Evolutionary conservation across 129 eudicot genomes (phyloP).

Genomic region (Tagetes erecta): DNA sequence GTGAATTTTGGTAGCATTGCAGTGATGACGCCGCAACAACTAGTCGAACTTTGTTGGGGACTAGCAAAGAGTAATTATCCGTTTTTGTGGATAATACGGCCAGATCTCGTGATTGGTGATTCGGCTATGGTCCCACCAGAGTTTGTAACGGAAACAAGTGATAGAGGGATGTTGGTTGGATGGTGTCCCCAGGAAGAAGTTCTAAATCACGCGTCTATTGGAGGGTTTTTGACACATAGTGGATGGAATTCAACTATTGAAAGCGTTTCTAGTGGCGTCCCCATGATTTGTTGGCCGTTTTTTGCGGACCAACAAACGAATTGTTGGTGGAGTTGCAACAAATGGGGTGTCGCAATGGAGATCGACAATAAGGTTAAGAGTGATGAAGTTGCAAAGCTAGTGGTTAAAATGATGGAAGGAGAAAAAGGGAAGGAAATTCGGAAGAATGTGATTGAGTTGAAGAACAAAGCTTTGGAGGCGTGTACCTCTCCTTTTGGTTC

Average conservation of each 20-base stretch:
- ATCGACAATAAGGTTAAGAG: constrained; percentile 24
- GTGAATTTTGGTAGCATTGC: constrained; percentile 42
- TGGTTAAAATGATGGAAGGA: constrained; percentile 33
- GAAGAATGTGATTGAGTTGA: constrained; percentile 24
- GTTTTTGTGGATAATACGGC: constrained; percentile 28
- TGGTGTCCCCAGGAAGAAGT: constrained; percentile 43
- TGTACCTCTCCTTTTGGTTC: constrained; percentile 23
- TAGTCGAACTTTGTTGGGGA: constrained; percentile 42
- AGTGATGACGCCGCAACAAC: constrained; percentile 35
- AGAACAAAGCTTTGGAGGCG: constrained; percentile 33
- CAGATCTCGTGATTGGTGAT: constrained; percentile 28
- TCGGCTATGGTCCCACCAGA: constrained; percentile 27
- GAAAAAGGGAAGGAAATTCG: constrained; percentile 31
- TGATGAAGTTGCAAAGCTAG: constrained; percentile 31
- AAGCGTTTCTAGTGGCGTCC: constrained; percentile 31
- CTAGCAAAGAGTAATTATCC: constrained; percentile 33
- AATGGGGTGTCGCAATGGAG: constrained; percentile 37
- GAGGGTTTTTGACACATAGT: constrained; percentile 34
- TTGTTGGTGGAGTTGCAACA: constrained; percentile 31
- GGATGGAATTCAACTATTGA: constrained; percentile 41
- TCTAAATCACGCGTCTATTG: constrained; percentile 28
- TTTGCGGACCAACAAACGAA: constrained; percentile 34
- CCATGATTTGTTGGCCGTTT: constrained; percentile 46
- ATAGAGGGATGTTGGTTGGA: constrained; percentile 25
- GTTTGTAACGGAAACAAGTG: constrained; percentile 11